Base-by-base conservation (phyloP, 2,329 filamentous ascomycete genomes). In the Xylaria hypoxylon region DNA sequence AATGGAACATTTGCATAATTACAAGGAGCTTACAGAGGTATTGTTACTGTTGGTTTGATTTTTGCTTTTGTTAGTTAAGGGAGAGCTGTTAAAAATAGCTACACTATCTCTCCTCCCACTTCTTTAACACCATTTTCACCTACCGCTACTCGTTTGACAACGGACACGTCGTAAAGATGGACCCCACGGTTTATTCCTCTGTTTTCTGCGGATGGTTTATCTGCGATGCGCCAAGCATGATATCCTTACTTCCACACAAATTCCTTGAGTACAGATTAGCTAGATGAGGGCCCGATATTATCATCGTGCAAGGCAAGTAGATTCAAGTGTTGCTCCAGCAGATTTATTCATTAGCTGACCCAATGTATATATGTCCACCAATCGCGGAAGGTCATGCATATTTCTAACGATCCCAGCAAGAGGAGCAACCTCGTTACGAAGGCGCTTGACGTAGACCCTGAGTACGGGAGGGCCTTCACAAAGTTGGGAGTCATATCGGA, bases 151-250 rank as follows among this genome's bases (percentile, higher is more conserved):
- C 44, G 26, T 24, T 13, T 47, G 17, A 24, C 11, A 47, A 47
- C 15, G 22, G 44, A n/a, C 40, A 44, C 38, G 38, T 22, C 11
- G 10, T 45, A 19, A 45, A 10, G 8, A 45, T 47, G 44, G 13
- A 10, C 42, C 2, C 2, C 8, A 2, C 2, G 3, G 10, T 45
- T 11, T 24, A 45, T 13, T 22, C 19, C 8, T 45, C 19, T 22
- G 44, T 47, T 24, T 47, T 47, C 44, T 47, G 44, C 22, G 44
- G 44, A 47, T 47, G 44, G 44, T 47, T 24, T 13, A 47, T 47
- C 44, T 26, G 3, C 22, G 19, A 24, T 24, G 11, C 3, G 3
- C 22, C 19, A 26, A 10, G 19, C 44, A 15, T 5, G 3, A 13
- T 24, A 47, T 47, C 44, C 44, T 47, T 48, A 48, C 45, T 47